Percentiles rank a stretch among this genome's conserved stretches.
Conservation (phyloP, 805 yeast genomes). For the Metahyphopichia silvanorum region DNA sequence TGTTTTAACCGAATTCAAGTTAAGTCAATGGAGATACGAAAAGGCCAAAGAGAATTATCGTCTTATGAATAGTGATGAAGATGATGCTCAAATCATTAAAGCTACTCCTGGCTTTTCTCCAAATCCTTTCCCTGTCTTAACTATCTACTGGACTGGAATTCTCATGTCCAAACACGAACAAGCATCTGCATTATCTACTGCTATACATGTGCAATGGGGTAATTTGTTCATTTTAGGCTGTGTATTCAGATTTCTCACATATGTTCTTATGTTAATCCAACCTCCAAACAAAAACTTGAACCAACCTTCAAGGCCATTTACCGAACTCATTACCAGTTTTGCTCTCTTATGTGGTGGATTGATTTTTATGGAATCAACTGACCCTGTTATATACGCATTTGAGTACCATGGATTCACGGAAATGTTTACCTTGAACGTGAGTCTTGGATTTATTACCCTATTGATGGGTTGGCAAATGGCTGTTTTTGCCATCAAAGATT, state of each 20-base stretch:
- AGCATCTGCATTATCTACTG: conserved; percentile 72
- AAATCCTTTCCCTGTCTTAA: conserved; percentile 91
- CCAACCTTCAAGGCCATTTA: conserved; percentile 62
- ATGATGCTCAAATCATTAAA: conserved; percentile 15
- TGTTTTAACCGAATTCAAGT: conserved; percentile 67
- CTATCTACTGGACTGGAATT: conserved; percentile 94
- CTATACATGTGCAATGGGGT: conserved; percentile 93
- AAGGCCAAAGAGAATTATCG: conserved; percentile 18
- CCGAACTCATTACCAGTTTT: conserved; percentile 79
- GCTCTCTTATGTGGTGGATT: conserved; percentile 84
- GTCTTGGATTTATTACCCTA: conserved; percentile 74
- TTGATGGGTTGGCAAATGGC: conserved; percentile 87
- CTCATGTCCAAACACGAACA: conserved; percentile 95
- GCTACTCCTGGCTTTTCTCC: conserved; percentile 77
- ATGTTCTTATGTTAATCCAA: conserved; percentile 49
- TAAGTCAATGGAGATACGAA: conserved; percentile 56
- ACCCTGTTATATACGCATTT: conserved; percentile 78
- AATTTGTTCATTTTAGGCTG: conserved; percentile 78
- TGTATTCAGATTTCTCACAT: conserved; percentile 65
- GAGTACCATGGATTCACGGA: conserved; percentile 68
- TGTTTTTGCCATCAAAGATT: conserved; percentile 60
- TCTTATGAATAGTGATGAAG: conserved; percentile 6
- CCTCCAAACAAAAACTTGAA: conserved; percentile 26
- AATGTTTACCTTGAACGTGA: conserved; percentile 88
- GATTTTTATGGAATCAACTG: conserved; percentile 89